Conservation (phyloP, 108 stramenopile genomes). For the Nitzschia sp. region DNA sequence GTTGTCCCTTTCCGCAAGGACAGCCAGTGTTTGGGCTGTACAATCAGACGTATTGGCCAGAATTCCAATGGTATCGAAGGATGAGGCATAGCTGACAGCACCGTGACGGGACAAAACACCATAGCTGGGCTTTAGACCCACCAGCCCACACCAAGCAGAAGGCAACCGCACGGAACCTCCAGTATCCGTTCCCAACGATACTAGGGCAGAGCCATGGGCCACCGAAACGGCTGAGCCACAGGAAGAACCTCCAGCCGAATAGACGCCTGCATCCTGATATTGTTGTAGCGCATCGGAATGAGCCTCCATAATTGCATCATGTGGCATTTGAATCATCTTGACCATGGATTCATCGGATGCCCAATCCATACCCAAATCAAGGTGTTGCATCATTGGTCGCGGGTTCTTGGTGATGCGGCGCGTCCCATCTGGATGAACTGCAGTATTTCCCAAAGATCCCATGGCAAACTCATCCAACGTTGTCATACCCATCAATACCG, state of each 20-base stretch:
- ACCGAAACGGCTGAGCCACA: conserved; percentile 92
- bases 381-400: conserved; percentile 47
- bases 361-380: conserved; percentile 21
- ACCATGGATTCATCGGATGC: conserved; percentile 24
- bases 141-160: conserved; percentile 90
- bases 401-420: conserved; percentile 60
- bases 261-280: conserved; percentile 16
- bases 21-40: conserved; percentile 49
- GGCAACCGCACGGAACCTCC: conserved; percentile 96
- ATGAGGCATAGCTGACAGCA: conserved; percentile 92
- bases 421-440: conserved; percentile 6
- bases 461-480: conserved; percentile 99
- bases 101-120: conserved; percentile 90
- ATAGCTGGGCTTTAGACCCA: conserved; percentile 96
- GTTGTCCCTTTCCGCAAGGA: conserved; percentile 37
- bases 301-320: conserved; percentile 24
- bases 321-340: conserved; percentile 16
- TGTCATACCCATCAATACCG: conserved; percentile 84
- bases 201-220: conserved; percentile 76
- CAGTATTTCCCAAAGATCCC: conserved; percentile 83
- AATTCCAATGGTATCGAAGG: conserved; percentile 91
- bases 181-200: conserved; percentile 95
- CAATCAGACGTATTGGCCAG: conserved; percentile 67
- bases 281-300: conserved; percentile 22
- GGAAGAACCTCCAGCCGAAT: conserved; percentile 86